phyloP scores from a whole-genome alignment of 495 filamentous ascomycete species.

The Cairneyella variabilis region DNA sequence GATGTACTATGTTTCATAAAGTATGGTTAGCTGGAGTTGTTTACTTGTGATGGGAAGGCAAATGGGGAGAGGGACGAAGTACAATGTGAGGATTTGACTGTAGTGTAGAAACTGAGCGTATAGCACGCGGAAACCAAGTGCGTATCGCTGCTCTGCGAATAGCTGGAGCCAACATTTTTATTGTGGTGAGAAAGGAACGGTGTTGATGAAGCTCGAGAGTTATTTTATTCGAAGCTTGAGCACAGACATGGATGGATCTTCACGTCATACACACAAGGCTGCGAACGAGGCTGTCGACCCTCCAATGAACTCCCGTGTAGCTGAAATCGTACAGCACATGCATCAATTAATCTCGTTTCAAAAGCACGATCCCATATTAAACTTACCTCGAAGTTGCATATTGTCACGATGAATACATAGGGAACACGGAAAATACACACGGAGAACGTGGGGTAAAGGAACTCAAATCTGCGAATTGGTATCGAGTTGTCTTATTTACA shows the following conservation, averaged over 20 bases:
- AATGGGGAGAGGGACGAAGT: constrained; percentile 1
- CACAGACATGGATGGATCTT: constrained; percentile 2
- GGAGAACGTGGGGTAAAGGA: background rate
- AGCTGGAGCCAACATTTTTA: constrained; percentile 13
- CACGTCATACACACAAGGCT: constrained; percentile 1
- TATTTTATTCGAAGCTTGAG: constrained; percentile 4
- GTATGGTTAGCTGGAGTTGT: too few relatives aligned
- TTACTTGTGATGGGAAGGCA: background rate
- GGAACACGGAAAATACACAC: background rate
- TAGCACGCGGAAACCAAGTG: background rate
- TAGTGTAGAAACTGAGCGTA: constrained; percentile 45
- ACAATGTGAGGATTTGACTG: constrained; percentile 51
- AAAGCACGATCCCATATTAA: background rate
- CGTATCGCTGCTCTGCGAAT: constrained; percentile 6
- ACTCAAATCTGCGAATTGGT: too few relatives aligned
- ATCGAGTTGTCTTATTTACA: constrained; percentile 16
- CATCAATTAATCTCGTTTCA: background rate
- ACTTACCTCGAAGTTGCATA: background rate
- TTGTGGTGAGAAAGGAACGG: background rate
- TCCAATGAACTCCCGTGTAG: background rate
- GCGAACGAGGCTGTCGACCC: too few relatives aligned
- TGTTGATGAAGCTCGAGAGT: background rate
- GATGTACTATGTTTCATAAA: too few relatives aligned
- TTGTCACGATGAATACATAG: background rate
- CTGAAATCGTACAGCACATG: background rate